Percentiles rank a stretch among this genome's conserved stretches.
phyloP scores from a whole-genome alignment of 768 basidiomycete genomes.

The Hirschioporus abietinus region DNA sequence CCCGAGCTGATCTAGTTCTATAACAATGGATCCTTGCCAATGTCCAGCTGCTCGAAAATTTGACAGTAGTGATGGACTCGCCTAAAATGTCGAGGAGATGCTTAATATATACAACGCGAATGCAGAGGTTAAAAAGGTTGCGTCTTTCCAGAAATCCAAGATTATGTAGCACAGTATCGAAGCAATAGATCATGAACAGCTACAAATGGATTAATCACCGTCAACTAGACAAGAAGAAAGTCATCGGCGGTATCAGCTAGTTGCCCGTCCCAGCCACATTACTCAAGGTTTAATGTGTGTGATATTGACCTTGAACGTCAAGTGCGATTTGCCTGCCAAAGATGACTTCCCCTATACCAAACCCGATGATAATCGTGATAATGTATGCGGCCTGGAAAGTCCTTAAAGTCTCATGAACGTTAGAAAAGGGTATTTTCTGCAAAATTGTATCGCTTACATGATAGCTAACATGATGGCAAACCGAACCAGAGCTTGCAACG shows the following conservation, averaged over 20 bases:
- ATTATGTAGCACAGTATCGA: too few species aligned
- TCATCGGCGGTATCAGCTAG: neutral
- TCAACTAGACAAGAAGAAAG: neutral
- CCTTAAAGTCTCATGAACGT: slow-evolving; percentile 37
- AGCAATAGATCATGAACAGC: too few species aligned
- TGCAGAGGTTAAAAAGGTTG: too few species aligned
- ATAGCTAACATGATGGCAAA: slow-evolving; percentile 78
- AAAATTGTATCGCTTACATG: slow-evolving; percentile 49
- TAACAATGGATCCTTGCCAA: too few species aligned
- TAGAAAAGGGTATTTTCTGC: slow-evolving; percentile 13
- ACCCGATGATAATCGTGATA: slow-evolving; percentile 63
- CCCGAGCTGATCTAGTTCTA: too few species aligned
- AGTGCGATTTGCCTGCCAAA: slow-evolving; percentile 44
- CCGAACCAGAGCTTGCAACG: slow-evolving; percentile 52
- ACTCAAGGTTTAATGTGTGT: neutral
- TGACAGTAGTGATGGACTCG: too few species aligned
- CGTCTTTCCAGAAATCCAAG: too few species aligned
- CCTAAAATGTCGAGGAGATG: too few species aligned
- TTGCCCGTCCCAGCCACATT: neutral
- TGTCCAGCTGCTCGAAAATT: too few species aligned
- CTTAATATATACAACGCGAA: too few species aligned
- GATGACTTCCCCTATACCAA: slow-evolving; percentile 68
- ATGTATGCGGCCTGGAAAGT: slow-evolving; percentile 78
- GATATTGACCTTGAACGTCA: neutral
- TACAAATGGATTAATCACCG: neutral